Conservation (phyloP, 176 grass and related monocot species). For the Calamus simplicifolius region DNA sequence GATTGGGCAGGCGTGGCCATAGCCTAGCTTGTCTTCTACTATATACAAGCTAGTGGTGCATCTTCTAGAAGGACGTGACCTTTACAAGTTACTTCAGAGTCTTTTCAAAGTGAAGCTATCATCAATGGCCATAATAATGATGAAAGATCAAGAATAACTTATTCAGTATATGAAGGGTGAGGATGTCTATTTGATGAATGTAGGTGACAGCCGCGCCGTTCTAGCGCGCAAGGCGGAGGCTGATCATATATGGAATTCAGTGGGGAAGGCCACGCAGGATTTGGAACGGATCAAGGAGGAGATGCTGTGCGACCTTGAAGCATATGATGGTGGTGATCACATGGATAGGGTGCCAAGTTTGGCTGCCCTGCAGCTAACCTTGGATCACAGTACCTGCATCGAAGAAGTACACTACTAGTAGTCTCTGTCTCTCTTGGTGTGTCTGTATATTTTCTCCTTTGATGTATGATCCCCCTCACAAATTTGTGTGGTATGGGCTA, state of each 20-base stretch:
- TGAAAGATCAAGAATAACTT: too few relatives aligned
- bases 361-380: slow-evolving; percentile 57
- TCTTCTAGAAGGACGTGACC: too few relatives aligned
- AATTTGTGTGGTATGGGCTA: too few relatives aligned
- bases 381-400: slow-evolving; percentile 51
- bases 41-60: too few relatives aligned
- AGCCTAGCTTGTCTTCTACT: too few relatives aligned
- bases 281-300: slow-evolving; percentile 32
- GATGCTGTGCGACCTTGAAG: slow-evolving; percentile 53
- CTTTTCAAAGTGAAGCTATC: too few relatives aligned
- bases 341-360: slow-evolving; percentile 7
- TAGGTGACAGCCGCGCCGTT: slow-evolving; percentile 77
- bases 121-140: too few relatives aligned
- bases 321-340: slow-evolving; percentile 44
- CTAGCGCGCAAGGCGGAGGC: slow-evolving; percentile 46
- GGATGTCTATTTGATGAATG: slow-evolving; percentile 85
- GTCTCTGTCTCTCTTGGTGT: too few relatives aligned
- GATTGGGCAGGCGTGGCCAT: too few relatives aligned
- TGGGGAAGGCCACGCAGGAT: slow-evolving; percentile 38
- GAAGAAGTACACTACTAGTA: slow-evolving; percentile 28
- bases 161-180: slow-evolving; percentile 50
- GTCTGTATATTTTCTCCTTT: too few relatives aligned
- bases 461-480: too few relatives aligned
- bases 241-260: slow-evolving; percentile 38
- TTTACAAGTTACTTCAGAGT: too few relatives aligned